phyloP scores from a whole-genome alignment of 2,329 filamentous ascomycete genomes.

The Calonectria montana region DNA sequence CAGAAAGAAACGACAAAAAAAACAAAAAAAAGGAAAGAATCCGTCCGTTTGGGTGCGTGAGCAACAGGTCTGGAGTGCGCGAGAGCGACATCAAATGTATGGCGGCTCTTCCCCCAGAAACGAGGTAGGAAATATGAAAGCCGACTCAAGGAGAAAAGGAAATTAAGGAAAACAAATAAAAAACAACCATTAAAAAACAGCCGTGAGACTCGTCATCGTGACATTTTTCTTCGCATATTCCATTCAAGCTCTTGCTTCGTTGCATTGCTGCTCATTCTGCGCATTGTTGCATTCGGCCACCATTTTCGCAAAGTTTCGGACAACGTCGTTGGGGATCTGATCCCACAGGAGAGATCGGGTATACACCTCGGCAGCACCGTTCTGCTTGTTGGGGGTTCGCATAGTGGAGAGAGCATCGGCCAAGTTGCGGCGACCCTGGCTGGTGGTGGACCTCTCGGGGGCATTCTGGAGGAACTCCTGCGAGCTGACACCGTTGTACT shows the following conservation, averaged over 20 bases:
- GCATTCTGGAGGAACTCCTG: slow-evolving; percentile 75
- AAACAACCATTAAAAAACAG: slow-evolving; percentile 33
- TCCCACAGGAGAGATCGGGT: slow-evolving; percentile 94
- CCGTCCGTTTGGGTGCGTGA: slow-evolving; percentile 58
- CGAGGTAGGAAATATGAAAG: slow-evolving; percentile 36
- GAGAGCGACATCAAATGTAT: slow-evolving; percentile 48
- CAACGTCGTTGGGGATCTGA: slow-evolving; percentile 90
- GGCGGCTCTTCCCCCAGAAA: slow-evolving; percentile 39
- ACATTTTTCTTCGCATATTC: slow-evolving; percentile 48
- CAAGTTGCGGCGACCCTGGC: slow-evolving; percentile 77
- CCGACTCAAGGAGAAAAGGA: slow-evolving; percentile 41
- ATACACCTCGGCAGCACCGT: slow-evolving; percentile 84
- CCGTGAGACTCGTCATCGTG: slow-evolving; percentile 50
- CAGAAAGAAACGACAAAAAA: slow-evolving; percentile 46
- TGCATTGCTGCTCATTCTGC: slow-evolving; percentile 56
- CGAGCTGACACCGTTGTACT: slow-evolving; percentile 81
- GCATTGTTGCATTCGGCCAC: slow-evolving; percentile 78
- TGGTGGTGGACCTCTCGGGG: slow-evolving; percentile 62
- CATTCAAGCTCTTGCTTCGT: slow-evolving; percentile 55
- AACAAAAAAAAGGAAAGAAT: slow-evolving; percentile 41
- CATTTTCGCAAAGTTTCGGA: slow-evolving; percentile 92
- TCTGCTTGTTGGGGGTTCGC: slow-evolving; percentile 76
- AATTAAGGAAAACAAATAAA: slow-evolving; percentile 33
- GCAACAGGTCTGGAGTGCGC: slow-evolving; percentile 58
- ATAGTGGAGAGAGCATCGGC: slow-evolving; percentile 85